Percentiles rank a stretch among this genome's conserved stretches.
Conservation (phyloP, 352 stramenopile species). For the Phytophthora tubulina region DNA sequence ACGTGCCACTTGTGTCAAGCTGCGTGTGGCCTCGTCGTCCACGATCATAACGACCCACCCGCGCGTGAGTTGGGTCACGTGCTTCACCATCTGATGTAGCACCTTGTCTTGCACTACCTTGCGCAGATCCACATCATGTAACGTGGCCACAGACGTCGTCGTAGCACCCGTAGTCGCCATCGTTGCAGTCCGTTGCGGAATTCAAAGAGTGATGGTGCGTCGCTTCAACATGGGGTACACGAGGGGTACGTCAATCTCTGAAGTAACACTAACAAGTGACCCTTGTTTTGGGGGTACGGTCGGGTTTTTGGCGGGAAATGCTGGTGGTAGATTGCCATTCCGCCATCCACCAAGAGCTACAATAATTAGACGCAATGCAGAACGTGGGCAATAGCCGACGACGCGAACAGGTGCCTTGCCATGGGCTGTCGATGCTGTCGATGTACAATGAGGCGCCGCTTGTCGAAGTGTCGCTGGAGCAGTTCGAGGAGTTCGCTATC, state of each 20-base stretch:
- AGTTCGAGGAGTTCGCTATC: conserved; percentile 98
- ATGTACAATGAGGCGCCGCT: conserved; percentile 95
- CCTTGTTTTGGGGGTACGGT: conserved; percentile 10
- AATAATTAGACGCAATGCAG: conserved; percentile 57
- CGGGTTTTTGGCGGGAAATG: conserved; percentile 46
- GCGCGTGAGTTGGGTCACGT: conserved; percentile 77
- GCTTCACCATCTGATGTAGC: conserved; percentile 85
- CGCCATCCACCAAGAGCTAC: background rate
- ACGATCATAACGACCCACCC: conserved; percentile 95
- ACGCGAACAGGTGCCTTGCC: conserved; percentile 57
- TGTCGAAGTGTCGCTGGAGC: conserved; percentile 96
- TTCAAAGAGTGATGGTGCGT: conserved; percentile 26
- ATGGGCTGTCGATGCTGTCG: conserved; percentile 78
- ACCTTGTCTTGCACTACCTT: conserved; percentile 85
- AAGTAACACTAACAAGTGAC: conserved; percentile 14
- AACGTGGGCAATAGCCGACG: conserved; percentile 83
- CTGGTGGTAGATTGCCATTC: conserved; percentile 17
- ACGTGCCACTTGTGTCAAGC: conserved; percentile 94
- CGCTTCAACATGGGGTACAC: conserved; percentile 9
- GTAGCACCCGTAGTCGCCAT: background rate
- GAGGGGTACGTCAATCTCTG: background rate
- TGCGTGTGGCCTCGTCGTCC: conserved; percentile 93
- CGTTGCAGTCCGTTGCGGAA: conserved; percentile 16
- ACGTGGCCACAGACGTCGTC: conserved; percentile 16
- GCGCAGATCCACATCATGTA: conserved; percentile 76